Evolutionary conservation across 2,329 filamentous ascomycete genomes (phyloP), one percentile per base, ranked within the genome.

Genomic region (Calonectria ilicicola): DNA sequence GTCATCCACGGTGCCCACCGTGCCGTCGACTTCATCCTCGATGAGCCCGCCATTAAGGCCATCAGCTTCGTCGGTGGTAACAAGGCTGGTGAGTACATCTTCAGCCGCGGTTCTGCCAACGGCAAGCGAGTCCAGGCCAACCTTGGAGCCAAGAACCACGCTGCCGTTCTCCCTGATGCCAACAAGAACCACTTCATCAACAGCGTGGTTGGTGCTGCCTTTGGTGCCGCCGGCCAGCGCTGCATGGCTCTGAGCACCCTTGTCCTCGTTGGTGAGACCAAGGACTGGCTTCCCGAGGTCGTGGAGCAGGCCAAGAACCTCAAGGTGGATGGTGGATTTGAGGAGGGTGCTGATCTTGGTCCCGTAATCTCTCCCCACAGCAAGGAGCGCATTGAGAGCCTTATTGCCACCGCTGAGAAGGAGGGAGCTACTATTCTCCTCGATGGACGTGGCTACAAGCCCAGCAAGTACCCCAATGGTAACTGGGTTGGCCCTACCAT

Each of bases 131-230:
- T 96, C 38, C 95, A 97, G 86, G 94, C 94, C 83, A 97, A 97
- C 85, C 86, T 97, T 74, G 95, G 94, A 47, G 94, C 94, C 77
- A 97, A 97, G 90, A 97, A 97, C 88, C 94, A 97, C 83, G 94
- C 94, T 32, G 93, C 93, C 66, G 92, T 97, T 35, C 90, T 96
- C 73, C 94, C 94, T 21, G 94, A 97, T 87, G 94, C 92, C 87
- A 96, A 97, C 88, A 96, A 95, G 90, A 96, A 97, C 87, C 93
- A 96, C 80, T 94, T 95, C 77, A 86, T 97, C 80, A 97, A 96
- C 86, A 93, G 93, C 51, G 94, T 97, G 76, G 91, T 94, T 5
- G 95, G 94, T 76, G 94, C 95, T 40, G 94, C 95, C 26, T 97
- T 97, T 78, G 94, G 94, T 76, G 94, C 94, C 75, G 94, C 94